Conservation (phyloP, 345 rosid species). For the Salix exigua region DNA sequence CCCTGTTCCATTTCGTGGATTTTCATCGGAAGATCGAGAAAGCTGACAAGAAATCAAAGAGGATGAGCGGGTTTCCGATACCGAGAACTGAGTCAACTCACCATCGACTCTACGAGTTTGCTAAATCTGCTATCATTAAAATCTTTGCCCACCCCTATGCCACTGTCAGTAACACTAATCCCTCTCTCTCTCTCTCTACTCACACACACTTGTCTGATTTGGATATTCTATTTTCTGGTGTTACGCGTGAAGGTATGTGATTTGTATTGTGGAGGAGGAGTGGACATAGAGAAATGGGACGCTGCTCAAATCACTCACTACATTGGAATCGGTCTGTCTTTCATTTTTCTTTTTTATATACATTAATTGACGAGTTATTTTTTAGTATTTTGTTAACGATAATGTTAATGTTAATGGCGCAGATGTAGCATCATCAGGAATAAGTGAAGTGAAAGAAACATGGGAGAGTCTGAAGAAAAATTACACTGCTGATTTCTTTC, state of each 20-base stretch:
- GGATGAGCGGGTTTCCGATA: not conserved
- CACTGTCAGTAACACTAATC: slow-evolving; percentile 39
- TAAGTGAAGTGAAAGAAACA: slow-evolving; percentile 53
- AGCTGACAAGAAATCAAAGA: not conserved
- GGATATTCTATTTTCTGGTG: not conserved
- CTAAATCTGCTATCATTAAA: slow-evolving; percentile 71
- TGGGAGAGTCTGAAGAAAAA: slow-evolving; percentile 76
- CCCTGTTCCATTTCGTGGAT: no score
- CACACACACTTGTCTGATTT: no score
- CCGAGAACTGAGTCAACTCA: slow-evolving; percentile 65
- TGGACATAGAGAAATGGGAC: slow-evolving; percentile 74
- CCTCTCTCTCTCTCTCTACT: not conserved
- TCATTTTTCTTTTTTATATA: not conserved
- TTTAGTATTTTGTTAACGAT: no score
- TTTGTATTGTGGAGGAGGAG: slow-evolving; percentile 74
- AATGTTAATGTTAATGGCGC: not conserved
- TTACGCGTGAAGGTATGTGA: slow-evolving; percentile 60
- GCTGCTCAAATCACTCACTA: slow-evolving; percentile 63
- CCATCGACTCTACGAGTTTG: slow-evolving; percentile 81
- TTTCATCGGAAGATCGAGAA: not conserved
- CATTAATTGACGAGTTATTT: not conserved
- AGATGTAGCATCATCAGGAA: slow-evolving; percentile 63
- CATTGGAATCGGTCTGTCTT: slow-evolving; percentile 65
- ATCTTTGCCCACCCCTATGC: slow-evolving; percentile 89
- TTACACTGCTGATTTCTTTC: slow-evolving; percentile 69